Percentiles rank a stretch among this genome's conserved stretches.
Conservation (phyloP, 208 protist species). For the Trypanosoma congolense region DNA sequence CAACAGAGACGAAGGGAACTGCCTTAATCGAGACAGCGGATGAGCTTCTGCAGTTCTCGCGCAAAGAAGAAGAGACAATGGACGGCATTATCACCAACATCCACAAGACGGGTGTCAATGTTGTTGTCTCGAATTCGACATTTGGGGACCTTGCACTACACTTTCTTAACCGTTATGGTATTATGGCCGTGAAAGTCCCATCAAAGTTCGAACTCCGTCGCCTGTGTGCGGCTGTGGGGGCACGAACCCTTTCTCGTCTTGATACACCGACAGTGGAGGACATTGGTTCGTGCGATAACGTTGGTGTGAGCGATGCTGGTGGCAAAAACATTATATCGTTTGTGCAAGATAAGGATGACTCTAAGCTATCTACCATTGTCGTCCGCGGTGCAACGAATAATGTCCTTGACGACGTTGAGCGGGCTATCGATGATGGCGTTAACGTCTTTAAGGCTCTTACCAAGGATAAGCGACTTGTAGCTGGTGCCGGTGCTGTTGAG, state of each 20-base stretch:
- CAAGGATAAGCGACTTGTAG: slow-evolving; percentile 92
- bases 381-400: slow-evolving; percentile 98
- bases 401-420: slow-evolving; percentile 96
- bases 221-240: slow-evolving; percentile 95
- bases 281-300: slow-evolving; percentile 92
- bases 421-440: slow-evolving; percentile 97
- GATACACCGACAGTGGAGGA: slow-evolving; percentile 92
- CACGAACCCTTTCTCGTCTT: slow-evolving; percentile 91
- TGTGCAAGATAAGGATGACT: slow-evolving; percentile 89
- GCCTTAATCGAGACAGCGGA: slow-evolving; percentile 97
- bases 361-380: slow-evolving; percentile 97
- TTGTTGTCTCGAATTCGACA: slow-evolving; percentile 96
- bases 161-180: slow-evolving; percentile 97
- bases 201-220: slow-evolving; percentile 99
- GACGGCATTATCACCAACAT: slow-evolving; percentile 96
- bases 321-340: slow-evolving; percentile 94
- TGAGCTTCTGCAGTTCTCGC: slow-evolving; percentile 95
- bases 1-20: slow-evolving; percentile 98
- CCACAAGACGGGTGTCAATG: slow-evolving; percentile 94
- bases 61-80: slow-evolving; percentile 97
- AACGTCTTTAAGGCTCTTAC: slow-evolving; percentile 97
- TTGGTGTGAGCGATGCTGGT: slow-evolving; percentile 96
- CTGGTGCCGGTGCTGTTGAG: slow-evolving; percentile 97
- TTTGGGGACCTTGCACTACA: slow-evolving; percentile 99
- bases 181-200: slow-evolving; percentile 98